These are phyloP conservation scores for Miscanthus lutarioriparius DNA, from an alignment of 176 grass and related monocot genomes.

Conservation along the genomic window DNA sequence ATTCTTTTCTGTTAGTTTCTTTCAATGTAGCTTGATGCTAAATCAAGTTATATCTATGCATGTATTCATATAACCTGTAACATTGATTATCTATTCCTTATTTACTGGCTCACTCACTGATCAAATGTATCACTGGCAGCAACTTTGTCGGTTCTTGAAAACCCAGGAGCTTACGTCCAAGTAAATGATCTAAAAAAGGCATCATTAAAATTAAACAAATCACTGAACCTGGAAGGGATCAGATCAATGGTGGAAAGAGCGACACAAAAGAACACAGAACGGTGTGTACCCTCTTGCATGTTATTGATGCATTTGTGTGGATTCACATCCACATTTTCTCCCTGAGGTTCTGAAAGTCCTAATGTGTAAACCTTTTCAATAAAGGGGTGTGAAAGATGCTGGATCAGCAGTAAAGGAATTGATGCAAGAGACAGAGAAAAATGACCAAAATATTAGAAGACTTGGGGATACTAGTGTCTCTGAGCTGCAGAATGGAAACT, in stretches of 20 bases:
- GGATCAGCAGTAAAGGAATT: constrained; percentile 54
- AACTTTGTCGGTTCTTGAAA: constrained; percentile 57
- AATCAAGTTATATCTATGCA: not conserved
- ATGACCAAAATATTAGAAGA: constrained; percentile 39
- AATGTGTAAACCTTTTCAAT: constrained; percentile 29
- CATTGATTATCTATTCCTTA: not conserved
- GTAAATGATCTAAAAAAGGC: constrained; percentile 55
- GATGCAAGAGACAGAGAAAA: constrained; percentile 38
- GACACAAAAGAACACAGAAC: constrained; percentile 58
- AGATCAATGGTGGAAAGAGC: constrained; percentile 61
- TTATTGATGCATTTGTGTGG: constrained; percentile 1
- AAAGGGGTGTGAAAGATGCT: constrained; percentile 57
- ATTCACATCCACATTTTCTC: not conserved
- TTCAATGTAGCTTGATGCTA: not conserved
- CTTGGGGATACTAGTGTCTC: constrained; percentile 46
- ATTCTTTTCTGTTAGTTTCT: not conserved
- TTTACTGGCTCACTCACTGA: not conserved
- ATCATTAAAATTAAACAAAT: constrained; percentile 61
- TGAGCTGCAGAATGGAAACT: constrained; percentile 55
- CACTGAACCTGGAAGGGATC: constrained; percentile 64
- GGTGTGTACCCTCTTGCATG: constrained; percentile 39
- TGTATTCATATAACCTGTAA: not conserved
- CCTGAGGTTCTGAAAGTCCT: constrained; percentile 13
- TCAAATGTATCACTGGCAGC: constrained; percentile 12
- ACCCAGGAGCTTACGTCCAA: constrained; percentile 36